A percentile compares a stretch with the other conserved stretches of the same genome.
Conservation (phyloP, 306 rosid species). For the Casuarina equisetifolia region DNA sequence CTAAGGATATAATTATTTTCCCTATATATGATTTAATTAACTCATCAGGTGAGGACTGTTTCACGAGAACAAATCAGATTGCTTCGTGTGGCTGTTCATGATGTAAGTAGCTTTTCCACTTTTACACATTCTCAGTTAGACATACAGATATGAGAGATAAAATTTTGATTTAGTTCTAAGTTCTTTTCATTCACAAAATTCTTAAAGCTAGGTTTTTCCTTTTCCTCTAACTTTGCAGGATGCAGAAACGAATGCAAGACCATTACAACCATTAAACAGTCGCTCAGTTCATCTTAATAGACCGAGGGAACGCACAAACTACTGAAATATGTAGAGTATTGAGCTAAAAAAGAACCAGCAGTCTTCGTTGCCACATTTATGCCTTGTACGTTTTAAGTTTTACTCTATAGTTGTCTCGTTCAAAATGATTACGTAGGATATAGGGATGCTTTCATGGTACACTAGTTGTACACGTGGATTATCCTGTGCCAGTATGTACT, state of each 20-base stretch:
- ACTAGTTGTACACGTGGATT: too few relatives aligned
- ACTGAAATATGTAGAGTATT: constrained; percentile 11
- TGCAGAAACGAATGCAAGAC: constrained; percentile 61
- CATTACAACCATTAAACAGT: constrained; percentile 51
- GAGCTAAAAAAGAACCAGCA: too few relatives aligned
- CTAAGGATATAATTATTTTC: not conserved
- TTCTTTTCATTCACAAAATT: too few relatives aligned
- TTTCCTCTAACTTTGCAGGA: constrained; percentile 43
- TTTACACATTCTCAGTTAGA: too few relatives aligned
- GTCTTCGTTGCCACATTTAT: too few relatives aligned
- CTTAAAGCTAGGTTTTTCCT: not conserved
- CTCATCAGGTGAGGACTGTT: constrained; percentile 50
- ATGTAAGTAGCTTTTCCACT: constrained; percentile 54
- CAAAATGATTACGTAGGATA: too few relatives aligned
- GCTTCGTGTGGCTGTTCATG: constrained; percentile 67
- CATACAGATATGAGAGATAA: too few relatives aligned
- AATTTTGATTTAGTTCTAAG: too few relatives aligned
- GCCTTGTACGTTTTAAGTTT: too few relatives aligned
- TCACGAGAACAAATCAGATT: constrained; percentile 44
- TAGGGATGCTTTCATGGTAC: too few relatives aligned
- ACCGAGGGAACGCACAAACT: constrained; percentile 18
- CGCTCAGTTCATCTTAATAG: constrained; percentile 42
- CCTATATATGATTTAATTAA: not conserved
- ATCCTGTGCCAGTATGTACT: too few relatives aligned
- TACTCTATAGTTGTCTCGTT: too few relatives aligned